Conservation (phyloP, 805 yeast genomes). For the Saccharomycopsis guyanensis region DNA sequence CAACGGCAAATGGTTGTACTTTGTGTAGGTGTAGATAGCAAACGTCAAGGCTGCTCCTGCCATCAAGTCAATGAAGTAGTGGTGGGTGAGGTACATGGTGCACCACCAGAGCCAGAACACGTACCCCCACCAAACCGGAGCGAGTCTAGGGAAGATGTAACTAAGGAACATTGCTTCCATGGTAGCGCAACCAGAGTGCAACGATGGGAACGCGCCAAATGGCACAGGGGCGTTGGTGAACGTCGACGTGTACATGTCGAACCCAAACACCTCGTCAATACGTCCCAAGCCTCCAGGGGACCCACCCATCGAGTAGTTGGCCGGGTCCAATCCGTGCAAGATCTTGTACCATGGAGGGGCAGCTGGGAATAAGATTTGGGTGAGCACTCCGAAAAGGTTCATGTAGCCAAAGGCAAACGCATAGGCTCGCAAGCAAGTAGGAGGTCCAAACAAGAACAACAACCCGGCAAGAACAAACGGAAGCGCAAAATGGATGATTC, state of each 20-base stretch:
- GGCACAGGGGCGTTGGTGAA: constrained; percentile 83
- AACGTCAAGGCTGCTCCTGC: constrained; percentile 88
- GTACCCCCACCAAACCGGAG: constrained; percentile 62
- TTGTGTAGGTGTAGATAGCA: constrained; percentile 45
- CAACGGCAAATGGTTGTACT: constrained; percentile 60
- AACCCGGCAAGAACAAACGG: constrained; percentile 81
- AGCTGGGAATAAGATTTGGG: constrained; percentile 80
- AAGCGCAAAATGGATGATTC: constrained; percentile 79
- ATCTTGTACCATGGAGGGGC: constrained; percentile 98
- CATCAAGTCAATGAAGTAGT: constrained; percentile 86
- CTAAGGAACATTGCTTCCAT: constrained; percentile 85
- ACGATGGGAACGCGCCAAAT: constrained; percentile 84
- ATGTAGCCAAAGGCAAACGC: constrained; percentile 93
- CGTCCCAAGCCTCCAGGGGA: constrained; percentile 94
- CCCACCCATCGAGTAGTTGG: constrained; percentile 85
- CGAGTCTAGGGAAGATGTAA: constrained; percentile 68
- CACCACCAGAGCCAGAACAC: constrained; percentile 98
- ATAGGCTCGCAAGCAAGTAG: constrained; percentile 71
- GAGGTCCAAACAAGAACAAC: constrained; percentile 85
- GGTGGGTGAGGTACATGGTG: constrained; percentile 96
- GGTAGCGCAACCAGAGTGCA: constrained; percentile 91
- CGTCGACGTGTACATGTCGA: constrained; percentile 75
- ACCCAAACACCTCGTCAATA: constrained; percentile 70
- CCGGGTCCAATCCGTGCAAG: constrained; percentile 78
- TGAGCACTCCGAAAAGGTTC: constrained; percentile 79